phyloP scores from a whole-genome alignment of 129 eudicot species.

The Heracleum sosnowskyi region DNA sequence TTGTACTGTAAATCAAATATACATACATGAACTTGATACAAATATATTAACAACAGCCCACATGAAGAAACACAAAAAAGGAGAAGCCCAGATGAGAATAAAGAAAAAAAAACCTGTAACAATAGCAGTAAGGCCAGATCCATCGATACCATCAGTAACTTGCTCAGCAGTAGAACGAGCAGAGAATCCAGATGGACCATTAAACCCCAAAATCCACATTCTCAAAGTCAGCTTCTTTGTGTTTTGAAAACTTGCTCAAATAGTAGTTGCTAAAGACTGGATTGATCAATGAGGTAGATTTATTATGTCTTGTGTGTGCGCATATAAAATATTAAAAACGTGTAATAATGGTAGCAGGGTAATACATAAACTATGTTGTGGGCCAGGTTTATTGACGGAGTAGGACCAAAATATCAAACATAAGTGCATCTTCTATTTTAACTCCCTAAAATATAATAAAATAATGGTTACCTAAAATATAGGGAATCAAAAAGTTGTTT shows the following conservation, averaged over 20 bases:
- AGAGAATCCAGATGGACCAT: conserved; percentile 75
- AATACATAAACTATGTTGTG: not conserved
- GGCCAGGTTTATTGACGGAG: not conserved
- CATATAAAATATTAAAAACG: not conserved
- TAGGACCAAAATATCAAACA: too few relatives aligned
- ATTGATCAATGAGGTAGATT: not conserved
- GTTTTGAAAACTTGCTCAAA: not conserved
- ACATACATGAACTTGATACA: not conserved
- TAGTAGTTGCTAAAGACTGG: not conserved
- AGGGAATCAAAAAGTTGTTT: too few relatives aligned
- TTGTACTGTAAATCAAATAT: not conserved
- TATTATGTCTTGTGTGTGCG: too few relatives aligned
- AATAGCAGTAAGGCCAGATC: conserved; percentile 72
- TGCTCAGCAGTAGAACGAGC: conserved; percentile 73
- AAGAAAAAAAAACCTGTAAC: conserved; percentile 48
- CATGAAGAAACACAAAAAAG: not conserved
- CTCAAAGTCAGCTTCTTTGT: not conserved
- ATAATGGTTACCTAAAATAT: too few relatives aligned
- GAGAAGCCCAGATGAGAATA: not conserved
- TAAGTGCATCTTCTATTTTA: too few relatives aligned
- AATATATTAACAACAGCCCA: not conserved
- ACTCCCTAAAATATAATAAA: too few relatives aligned
- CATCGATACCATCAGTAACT: conserved; percentile 73
- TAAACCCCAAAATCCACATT: conserved; percentile 68
- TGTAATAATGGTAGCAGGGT: not conserved